phyloP scores from a whole-genome alignment of 495 filamentous ascomycete species.

The Melanomma pulvis-pyrius region DNA sequence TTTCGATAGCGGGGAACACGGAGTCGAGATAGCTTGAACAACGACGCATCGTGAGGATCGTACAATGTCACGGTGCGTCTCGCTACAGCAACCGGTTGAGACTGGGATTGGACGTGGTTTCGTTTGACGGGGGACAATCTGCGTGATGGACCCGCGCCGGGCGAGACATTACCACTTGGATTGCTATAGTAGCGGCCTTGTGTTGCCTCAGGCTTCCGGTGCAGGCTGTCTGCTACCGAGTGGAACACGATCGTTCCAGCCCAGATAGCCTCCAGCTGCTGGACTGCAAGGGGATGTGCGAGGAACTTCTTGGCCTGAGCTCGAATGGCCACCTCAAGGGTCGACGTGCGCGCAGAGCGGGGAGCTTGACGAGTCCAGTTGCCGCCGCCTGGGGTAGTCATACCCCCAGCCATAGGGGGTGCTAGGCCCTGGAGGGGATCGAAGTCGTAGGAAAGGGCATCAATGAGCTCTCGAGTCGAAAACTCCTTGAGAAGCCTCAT shows the following conservation, averaged over 20 bases:
- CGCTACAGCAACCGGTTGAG: conserved; percentile 33
- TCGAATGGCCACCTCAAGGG: conserved; percentile 87
- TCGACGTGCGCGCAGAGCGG: conserved; percentile 74
- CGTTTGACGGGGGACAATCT: conserved; percentile 17
- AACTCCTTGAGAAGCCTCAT: conserved; percentile 89
- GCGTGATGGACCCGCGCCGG: conserved; percentile 30
- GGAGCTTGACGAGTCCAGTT: conserved; percentile 46
- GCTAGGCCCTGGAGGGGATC: conserved; percentile 81
- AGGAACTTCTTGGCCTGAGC: conserved; percentile 87
- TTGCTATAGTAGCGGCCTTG: conserved; percentile 21
- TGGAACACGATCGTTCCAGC: conserved; percentile 91
- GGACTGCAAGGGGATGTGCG: conserved; percentile 84
- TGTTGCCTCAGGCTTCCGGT: conserved; percentile 53
- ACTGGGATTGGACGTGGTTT: not conserved
- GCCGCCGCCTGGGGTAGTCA: conserved; percentile 40
- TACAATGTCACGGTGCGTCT: conserved; percentile 84
- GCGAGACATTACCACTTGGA: conserved; percentile 17
- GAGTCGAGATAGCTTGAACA: conserved; percentile 86
- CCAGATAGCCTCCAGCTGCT: conserved; percentile 95
- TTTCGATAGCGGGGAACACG: conserved; percentile 89
- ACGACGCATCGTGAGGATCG: conserved; percentile 82
- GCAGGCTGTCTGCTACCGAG: conserved; percentile 78
- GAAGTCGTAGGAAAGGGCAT: conserved; percentile 92
- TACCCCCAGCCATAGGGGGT: conserved; percentile 46
- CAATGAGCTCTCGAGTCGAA: conserved; percentile 81